phyloP scores from a whole-genome alignment of 495 filamentous ascomycete genomes.

The Ramalina intermedia region DNA sequence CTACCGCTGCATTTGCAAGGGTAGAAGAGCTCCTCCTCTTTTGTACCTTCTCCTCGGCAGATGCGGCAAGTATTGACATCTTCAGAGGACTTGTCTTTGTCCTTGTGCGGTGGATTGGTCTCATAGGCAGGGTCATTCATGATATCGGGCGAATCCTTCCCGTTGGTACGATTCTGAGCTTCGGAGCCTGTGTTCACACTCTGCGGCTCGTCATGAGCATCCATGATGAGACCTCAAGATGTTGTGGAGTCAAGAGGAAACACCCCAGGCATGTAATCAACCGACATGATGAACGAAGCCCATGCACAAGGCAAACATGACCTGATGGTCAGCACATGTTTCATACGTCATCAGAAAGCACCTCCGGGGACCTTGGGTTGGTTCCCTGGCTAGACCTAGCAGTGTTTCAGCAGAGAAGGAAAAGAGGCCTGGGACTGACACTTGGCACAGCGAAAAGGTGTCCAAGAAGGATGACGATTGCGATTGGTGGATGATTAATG shows the following conservation, averaged over 20 bases:
- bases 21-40: conserved; percentile 85
- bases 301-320: not conserved
- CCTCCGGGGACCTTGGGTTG: too few relatives aligned
- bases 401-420: too few relatives aligned
- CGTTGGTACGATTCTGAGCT: not conserved
- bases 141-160: conserved; percentile 30
- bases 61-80: conserved; percentile 80
- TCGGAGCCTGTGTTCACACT: not conserved
- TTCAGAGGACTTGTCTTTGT: conserved; percentile 26
- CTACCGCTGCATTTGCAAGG: conserved; percentile 97
- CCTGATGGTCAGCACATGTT: not conserved
- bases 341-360: not conserved
- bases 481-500: too few relatives aligned
- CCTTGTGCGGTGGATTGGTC: conserved; percentile 22
- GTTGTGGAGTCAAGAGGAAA: too few relatives aligned
- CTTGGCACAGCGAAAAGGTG: too few relatives aligned
- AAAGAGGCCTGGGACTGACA: too few relatives aligned
- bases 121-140: conserved; percentile 53
- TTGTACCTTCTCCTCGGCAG: conserved; percentile 74
- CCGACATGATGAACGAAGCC: not conserved
- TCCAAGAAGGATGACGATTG: too few relatives aligned
- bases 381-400: too few relatives aligned
- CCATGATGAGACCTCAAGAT: not conserved
- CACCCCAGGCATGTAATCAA: too few relatives aligned
- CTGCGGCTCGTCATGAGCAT: not conserved